phyloP scores from a whole-genome alignment of 2,329 filamentous ascomycete species.

The Fusarium bactridioides region DNA sequence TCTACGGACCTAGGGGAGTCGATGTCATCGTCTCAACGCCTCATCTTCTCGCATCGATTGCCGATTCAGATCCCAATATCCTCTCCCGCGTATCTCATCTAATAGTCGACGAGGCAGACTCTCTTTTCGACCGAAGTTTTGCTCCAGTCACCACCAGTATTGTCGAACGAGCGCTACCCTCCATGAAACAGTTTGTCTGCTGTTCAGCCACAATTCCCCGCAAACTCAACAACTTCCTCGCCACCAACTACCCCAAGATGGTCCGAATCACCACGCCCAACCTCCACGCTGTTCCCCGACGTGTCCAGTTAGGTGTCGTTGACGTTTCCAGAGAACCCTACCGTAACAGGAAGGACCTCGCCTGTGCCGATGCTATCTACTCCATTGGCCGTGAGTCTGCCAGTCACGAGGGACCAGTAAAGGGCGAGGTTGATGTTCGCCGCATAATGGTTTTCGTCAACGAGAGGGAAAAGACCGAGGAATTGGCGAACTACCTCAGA shows the following conservation, averaged over 20 bases:
- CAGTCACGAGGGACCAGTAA: constrained; percentile 63
- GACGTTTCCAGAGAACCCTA: constrained; percentile 94
- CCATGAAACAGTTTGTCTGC: constrained; percentile 84
- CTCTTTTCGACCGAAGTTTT: constrained; percentile 93
- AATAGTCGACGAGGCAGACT: constrained; percentile 95
- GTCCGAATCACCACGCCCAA: constrained; percentile 91
- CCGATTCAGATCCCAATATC: constrained; percentile 88
- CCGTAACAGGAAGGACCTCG: constrained; percentile 88
- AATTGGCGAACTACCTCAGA: constrained; percentile 79
- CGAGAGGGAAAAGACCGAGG: constrained; percentile 86
- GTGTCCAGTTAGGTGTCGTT: constrained; percentile 92
- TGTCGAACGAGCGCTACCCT: constrained; percentile 81
- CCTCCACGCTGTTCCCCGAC: constrained; percentile 91
- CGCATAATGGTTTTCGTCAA: constrained; percentile 96
- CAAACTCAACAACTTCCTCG: constrained; percentile 86
- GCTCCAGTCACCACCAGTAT: constrained; percentile 82
- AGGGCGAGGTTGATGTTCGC: constrained; percentile 72
- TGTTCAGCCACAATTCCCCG: constrained; percentile 97
- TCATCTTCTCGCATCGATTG: constrained; percentile 87
- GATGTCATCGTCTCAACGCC: constrained; percentile 90
- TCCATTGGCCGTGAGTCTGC: constrained; percentile 82
- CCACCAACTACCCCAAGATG: constrained; percentile 82
- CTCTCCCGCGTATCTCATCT: constrained; percentile 90
- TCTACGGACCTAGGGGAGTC: constrained; percentile 83
- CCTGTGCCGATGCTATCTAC: constrained; percentile 95